Conservation (phyloP, 495 filamentous ascomycete species). For the Aspergillus asperescens region DNA sequence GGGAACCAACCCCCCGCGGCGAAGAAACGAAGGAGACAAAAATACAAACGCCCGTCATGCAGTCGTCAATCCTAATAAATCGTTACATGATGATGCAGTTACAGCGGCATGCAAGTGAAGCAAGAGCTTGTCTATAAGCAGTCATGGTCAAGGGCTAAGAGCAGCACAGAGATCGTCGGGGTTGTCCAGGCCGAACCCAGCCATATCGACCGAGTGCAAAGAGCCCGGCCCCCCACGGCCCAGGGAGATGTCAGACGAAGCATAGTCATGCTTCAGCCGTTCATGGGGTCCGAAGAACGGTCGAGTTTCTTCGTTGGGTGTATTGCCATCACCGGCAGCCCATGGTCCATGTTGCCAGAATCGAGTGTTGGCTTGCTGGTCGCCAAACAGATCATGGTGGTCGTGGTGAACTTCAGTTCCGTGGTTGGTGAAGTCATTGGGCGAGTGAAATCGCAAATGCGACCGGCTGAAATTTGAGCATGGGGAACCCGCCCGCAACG, state of each 20-base stretch:
- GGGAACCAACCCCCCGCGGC: neutral
- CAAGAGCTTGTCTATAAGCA: constrained; percentile 13
- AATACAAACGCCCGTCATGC: constrained; percentile 46
- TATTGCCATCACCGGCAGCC: constrained; percentile 45
- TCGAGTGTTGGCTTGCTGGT: constrained; percentile 46
- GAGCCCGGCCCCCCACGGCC: constrained; percentile 44
- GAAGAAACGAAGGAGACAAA: constrained; percentile 15
- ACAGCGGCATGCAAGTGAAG: constrained; percentile 31
- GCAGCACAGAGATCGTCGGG: constrained; percentile 36
- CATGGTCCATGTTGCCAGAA: constrained; percentile 48
- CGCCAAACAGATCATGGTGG: constrained; percentile 46
- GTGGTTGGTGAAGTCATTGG: constrained; percentile 41
- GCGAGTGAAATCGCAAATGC: constrained; percentile 44
- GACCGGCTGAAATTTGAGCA: constrained; percentile 46
- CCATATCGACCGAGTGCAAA: constrained; percentile 47
- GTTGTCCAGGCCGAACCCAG: constrained; percentile 41
- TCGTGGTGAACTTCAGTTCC: constrained; percentile 39
- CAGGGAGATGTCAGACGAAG: constrained; percentile 44
- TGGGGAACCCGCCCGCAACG: constrained; percentile 43
- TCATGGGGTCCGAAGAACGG: constrained; percentile 47
- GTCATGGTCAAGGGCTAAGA: constrained; percentile 36
- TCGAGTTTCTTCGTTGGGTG: constrained; percentile 45
- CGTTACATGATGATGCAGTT: constrained; percentile 43
- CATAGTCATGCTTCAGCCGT: constrained; percentile 47
- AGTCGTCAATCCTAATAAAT: constrained; percentile 44